These are phyloP conservation scores for Bruguiera parviflora DNA, from an alignment of 345 rosid genomes.

Conservation along the genomic window DNA sequence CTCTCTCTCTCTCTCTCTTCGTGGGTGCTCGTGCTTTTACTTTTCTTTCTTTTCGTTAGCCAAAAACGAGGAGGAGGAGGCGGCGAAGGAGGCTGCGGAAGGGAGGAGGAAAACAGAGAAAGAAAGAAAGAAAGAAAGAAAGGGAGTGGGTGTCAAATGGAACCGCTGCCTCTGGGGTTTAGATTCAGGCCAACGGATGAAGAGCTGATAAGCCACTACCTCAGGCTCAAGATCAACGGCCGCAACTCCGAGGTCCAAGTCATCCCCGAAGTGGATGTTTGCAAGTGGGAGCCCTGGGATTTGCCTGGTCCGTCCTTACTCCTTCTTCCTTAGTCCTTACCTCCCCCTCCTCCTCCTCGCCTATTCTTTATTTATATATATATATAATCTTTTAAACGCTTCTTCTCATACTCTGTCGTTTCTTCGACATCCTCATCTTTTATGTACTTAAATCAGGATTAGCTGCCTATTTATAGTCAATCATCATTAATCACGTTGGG, in stretches of 20 bases:
- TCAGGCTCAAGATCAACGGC: conserved; percentile 80
- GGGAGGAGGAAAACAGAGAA: neutral
- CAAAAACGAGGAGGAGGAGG: too few species aligned
- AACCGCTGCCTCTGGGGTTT: conserved; percentile 72
- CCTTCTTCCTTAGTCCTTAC: neutral
- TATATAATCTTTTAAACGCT: too few species aligned
- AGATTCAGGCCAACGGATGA: conserved; percentile 91
- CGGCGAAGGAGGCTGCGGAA: too few species aligned
- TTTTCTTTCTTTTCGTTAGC: too few species aligned
- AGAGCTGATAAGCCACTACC: conserved; percentile 85
- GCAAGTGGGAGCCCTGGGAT: conserved; percentile 99
- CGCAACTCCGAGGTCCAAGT: conserved; percentile 71
- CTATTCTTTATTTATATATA: too few species aligned
- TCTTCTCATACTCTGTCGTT: too few species aligned
- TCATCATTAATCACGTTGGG: too few species aligned
- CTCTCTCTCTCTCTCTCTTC: too few species aligned
- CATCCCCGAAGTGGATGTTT: conserved; percentile 79
- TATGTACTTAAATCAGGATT: too few species aligned
- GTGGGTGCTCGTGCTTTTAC: too few species aligned
- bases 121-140: neutral
- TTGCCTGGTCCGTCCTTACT: conserved; percentile 53
- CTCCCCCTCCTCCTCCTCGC: neutral
- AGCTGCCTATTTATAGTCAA: too few species aligned
- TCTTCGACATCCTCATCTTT: too few species aligned
- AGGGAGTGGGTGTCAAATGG: conserved; percentile 49